A percentile compares a stretch with the other conserved stretches of the same genome.
These are phyloP conservation scores for Candida sphagnicola DNA, from an alignment of 805 yeast species.

Conservation along the genomic window DNA sequence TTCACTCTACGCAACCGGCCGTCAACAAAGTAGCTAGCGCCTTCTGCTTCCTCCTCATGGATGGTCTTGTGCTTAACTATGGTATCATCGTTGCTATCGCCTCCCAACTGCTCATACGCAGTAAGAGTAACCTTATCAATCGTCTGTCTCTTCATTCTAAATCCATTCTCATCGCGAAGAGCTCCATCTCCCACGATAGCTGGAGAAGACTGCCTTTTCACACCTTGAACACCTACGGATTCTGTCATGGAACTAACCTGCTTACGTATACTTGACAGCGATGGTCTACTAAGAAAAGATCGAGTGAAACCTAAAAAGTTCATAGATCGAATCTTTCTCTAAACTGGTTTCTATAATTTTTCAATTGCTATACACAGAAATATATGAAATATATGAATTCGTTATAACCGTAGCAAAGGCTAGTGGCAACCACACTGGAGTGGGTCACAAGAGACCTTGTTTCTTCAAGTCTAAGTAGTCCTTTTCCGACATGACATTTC, in stretches of 20 bases:
- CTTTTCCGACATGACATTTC: conserved; percentile 83
- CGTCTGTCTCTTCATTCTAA: conserved; percentile 41
- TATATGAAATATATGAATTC: too few species aligned
- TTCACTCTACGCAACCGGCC: conserved; percentile 66
- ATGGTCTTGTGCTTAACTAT: conserved; percentile 31
- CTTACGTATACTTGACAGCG: neutral
- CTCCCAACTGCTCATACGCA: conserved; percentile 40
- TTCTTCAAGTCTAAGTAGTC: conserved; percentile 81
- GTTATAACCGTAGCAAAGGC: too few species aligned
- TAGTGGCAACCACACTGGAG: too few species aligned
- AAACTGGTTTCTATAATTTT: neutral
- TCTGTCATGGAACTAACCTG: neutral
- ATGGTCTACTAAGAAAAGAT: neutral
- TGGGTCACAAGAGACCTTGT: conserved; percentile 68
- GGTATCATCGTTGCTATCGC: conserved; percentile 19
- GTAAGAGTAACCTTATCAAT: conserved; percentile 41
- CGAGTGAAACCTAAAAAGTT: neutral
- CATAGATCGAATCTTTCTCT: neutral
- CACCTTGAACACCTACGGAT: conserved; percentile 8
- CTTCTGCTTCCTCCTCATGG: conserved; percentile 55
- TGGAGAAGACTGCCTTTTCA: conserved; percentile 10
- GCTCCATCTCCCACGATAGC: conserved; percentile 4
- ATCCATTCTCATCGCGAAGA: conserved; percentile 44
- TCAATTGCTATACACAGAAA: neutral
- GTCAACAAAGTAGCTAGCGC: conserved; percentile 51